A percentile compares a stretch with the other conserved stretches of the same genome.
These are phyloP conservation scores for Hymenoscyphus albidus DNA, from an alignment of 2,329 filamentous ascomycete genomes.

Conservation along the genomic window DNA sequence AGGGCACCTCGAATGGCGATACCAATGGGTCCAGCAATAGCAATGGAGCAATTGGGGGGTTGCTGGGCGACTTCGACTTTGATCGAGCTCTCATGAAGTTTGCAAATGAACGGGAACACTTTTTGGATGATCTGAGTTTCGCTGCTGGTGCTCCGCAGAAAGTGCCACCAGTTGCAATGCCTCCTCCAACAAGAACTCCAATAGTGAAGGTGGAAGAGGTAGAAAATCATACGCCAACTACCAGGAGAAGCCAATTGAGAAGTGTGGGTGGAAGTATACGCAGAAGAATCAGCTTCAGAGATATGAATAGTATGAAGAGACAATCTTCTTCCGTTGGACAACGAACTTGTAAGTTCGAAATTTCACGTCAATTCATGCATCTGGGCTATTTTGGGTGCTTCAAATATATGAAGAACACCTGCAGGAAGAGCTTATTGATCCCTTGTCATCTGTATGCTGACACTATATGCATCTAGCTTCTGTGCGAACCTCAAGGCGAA, in stretches of 20 bases:
- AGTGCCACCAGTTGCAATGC: constrained; percentile 66
- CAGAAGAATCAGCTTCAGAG: constrained; percentile 85
- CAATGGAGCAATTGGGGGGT: constrained; percentile 21
- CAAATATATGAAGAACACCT: not conserved
- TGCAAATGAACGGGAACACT: constrained; percentile 88
- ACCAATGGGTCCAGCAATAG: constrained; percentile 22
- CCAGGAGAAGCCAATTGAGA: constrained; percentile 43
- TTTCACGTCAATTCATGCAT: constrained; percentile 12
- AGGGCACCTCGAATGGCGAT: constrained; percentile 33
- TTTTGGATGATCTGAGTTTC: constrained; percentile 87
- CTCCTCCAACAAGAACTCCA: constrained; percentile 61
- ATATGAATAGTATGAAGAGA: constrained; percentile 93
- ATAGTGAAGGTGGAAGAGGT: constrained; percentile 75
- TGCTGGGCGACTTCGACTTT: constrained; percentile 75
- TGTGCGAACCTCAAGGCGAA: constrained; percentile 75
- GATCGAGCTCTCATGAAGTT: constrained; percentile 92
- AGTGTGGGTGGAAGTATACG: constrained; percentile 78
- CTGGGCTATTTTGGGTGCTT: not conserved
- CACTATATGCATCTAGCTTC: constrained; percentile 48
- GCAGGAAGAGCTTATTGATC: constrained; percentile 10
- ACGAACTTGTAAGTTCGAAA: constrained; percentile 59
- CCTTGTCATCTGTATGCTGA: constrained; percentile 10
- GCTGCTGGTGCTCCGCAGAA: constrained; percentile 69
- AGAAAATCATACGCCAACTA: constrained; percentile 31
- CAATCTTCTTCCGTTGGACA: constrained; percentile 65